Evolutionary conservation across 202 grass and related monocot genomes (phyloP).

Genomic region (Zoysia matrella): DNA sequence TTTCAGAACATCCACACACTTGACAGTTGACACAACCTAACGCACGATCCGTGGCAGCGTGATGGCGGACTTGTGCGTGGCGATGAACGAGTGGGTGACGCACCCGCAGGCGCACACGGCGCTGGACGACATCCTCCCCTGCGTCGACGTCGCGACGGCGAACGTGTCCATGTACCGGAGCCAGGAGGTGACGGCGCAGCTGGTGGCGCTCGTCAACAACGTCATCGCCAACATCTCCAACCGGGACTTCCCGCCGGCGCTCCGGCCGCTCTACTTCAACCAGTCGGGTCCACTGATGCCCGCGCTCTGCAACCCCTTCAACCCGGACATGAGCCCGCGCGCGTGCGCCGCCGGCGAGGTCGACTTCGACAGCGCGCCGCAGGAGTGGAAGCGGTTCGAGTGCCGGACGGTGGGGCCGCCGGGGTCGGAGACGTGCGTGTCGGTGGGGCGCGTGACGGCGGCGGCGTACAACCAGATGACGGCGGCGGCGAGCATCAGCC

Average conservation of each 20-base stretch:
- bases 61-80: slow-evolving; percentile 73
- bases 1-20: background rate
- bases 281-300: slow-evolving; percentile 88
- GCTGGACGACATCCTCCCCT: slow-evolving; percentile 89
- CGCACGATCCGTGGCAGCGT: slow-evolving; percentile 55
- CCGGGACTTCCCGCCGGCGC: slow-evolving; percentile 54
- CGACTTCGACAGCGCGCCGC: slow-evolving; percentile 58
- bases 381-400: slow-evolving; percentile 71
- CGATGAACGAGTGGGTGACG: slow-evolving; percentile 85
- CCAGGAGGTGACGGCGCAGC: slow-evolving; percentile 80
- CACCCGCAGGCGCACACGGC: slow-evolving; percentile 76
- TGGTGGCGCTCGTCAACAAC: slow-evolving; percentile 85
- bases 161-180: slow-evolving; percentile 69
- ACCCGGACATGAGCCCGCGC: slow-evolving; percentile 58
- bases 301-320: slow-evolving; percentile 73
- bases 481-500: slow-evolving; percentile 62
- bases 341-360: slow-evolving; percentile 64
- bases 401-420: slow-evolving; percentile 41
- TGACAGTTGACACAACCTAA: background rate
- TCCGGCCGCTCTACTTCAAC: slow-evolving; percentile 73
- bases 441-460: slow-evolving; percentile 67
- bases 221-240: slow-evolving; percentile 92
- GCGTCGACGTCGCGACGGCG: slow-evolving; percentile 73
- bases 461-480: slow-evolving; percentile 76
- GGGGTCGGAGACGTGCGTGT: slow-evolving; percentile 62